These are phyloP conservation scores for Aspergillus persii DNA, from an alignment of 2,329 filamentous ascomycete species.

Conservation along the genomic window DNA sequence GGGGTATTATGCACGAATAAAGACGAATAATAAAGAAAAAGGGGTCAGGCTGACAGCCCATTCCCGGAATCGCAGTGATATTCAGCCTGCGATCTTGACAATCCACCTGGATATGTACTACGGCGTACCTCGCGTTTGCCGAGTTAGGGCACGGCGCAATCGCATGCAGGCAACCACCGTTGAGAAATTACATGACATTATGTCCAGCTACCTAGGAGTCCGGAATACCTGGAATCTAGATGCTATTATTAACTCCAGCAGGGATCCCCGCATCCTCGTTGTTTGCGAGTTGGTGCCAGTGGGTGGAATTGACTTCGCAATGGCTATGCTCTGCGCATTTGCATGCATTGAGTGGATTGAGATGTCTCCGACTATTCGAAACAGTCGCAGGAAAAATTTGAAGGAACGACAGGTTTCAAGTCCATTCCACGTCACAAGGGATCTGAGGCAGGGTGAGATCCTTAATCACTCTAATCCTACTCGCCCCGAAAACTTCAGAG, in stretches of 20 bases:
- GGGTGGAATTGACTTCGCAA: not conserved
- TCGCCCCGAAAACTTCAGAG: not conserved
- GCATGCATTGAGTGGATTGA: too few species aligned
- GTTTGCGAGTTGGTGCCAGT: not conserved
- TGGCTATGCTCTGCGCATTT: not conserved
- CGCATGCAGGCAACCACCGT: not conserved
- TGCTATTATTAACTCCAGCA: not conserved
- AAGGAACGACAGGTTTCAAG: not conserved
- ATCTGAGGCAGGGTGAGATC: not conserved
- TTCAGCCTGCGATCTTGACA: not conserved
- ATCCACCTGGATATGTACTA: not conserved
- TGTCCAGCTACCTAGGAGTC: too few species aligned
- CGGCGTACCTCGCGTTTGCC: not conserved
- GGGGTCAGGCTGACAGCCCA: conserved; percentile 6
- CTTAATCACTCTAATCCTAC: not conserved
- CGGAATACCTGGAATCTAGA: not conserved
- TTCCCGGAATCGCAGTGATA: conserved; percentile 4
- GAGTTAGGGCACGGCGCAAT: not conserved
- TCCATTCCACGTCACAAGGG: not conserved
- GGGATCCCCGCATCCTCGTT: too few species aligned
- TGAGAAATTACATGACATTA: not conserved
- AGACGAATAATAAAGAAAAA: not conserved
- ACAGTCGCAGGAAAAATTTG: not conserved
- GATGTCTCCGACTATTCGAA: too few species aligned
- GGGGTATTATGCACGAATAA: not conserved